Evolutionary conservation across 345 rosid genomes (phyloP).

Genomic region (Ceriops decandra): DNA sequence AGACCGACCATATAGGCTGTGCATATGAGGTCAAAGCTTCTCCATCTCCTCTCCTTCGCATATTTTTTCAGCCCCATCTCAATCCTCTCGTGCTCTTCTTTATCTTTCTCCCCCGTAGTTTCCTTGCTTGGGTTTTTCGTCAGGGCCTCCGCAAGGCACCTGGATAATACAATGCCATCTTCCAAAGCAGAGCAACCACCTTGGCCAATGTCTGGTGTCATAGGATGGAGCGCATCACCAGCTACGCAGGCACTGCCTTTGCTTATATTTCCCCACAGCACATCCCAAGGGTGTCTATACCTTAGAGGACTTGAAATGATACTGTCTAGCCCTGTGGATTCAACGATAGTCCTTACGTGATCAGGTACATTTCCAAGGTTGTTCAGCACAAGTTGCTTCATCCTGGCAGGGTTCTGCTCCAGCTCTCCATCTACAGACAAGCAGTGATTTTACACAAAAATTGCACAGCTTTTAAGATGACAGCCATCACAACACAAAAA

Average conservation of each 20-base stretch:
- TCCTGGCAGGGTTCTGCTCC: conserved; percentile 26
- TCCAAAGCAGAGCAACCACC: conserved; percentile 70
- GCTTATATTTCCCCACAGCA: conserved; percentile 52
- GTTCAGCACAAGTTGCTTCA: conserved; percentile 45
- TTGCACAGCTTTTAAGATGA: background rate
- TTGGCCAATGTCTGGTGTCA: conserved; percentile 71
- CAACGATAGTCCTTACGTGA: conserved; percentile 30
- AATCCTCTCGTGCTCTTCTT: conserved; percentile 32
- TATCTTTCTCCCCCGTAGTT: conserved; percentile 10
- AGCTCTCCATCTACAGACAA: conserved; percentile 13
- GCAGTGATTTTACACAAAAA: background rate
- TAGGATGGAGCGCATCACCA: conserved; percentile 72
- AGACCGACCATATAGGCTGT: conserved; percentile 47
- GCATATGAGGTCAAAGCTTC: conserved; percentile 50
- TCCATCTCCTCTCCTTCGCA: conserved; percentile 59
- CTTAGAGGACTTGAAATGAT: conserved; percentile 29
- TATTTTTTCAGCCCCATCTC: conserved; percentile 42
- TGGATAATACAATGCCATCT: conserved; percentile 58
- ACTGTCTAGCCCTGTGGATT: conserved; percentile 36
- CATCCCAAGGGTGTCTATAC: conserved; percentile 55
- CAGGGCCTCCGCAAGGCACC: conserved; percentile 56
- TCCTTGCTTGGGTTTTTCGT: conserved; percentile 5
- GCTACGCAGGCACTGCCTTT: conserved; percentile 58
- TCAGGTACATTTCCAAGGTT: conserved; percentile 36
- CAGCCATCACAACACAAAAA: background rate